These are phyloP conservation scores for Schizopora paradoxa DNA, from an alignment of 1,284 basidiomycete species.

Conservation along the genomic window DNA sequence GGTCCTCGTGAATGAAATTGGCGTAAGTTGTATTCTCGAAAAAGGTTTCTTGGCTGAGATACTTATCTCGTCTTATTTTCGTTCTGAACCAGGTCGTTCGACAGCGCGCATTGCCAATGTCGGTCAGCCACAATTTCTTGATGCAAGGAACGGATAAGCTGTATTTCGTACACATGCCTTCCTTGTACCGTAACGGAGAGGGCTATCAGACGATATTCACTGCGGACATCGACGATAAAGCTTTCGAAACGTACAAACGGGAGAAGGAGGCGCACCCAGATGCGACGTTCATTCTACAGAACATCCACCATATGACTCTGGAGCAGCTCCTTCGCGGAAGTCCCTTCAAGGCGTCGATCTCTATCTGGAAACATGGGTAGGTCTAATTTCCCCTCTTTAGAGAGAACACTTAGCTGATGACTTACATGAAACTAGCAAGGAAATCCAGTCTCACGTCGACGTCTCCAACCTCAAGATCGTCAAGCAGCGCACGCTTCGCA, in stretches of 20 bases:
- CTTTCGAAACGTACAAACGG: conserved; percentile 20
- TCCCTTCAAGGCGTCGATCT: conserved; percentile 21
- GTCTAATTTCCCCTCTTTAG: background rate
- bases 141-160: conserved; percentile 35
- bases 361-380: conserved; percentile 7
- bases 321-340: conserved; percentile 19
- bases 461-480: conserved; percentile 31
- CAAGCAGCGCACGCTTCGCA: conserved; percentile 25
- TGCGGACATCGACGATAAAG: conserved; percentile 25
- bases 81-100: conserved; percentile 21
- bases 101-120: conserved; percentile 28
- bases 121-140: conserved; percentile 34
- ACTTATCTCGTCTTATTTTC: too few relatives aligned
- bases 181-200: conserved; percentile 36
- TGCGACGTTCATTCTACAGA: conserved; percentile 22
- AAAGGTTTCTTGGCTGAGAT: background rate
- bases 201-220: conserved; percentile 36
- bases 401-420: background rate
- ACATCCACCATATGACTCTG: conserved; percentile 17
- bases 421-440: too few relatives aligned
- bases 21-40: conserved; percentile 22
- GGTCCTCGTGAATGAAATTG: conserved; percentile 32
- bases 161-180: conserved; percentile 33
- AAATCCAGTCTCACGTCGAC: conserved; percentile 12
- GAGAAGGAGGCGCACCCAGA: conserved; percentile 23